Base-by-base conservation (phyloP, 805 yeast genomes). In the Candida orba region DNA sequence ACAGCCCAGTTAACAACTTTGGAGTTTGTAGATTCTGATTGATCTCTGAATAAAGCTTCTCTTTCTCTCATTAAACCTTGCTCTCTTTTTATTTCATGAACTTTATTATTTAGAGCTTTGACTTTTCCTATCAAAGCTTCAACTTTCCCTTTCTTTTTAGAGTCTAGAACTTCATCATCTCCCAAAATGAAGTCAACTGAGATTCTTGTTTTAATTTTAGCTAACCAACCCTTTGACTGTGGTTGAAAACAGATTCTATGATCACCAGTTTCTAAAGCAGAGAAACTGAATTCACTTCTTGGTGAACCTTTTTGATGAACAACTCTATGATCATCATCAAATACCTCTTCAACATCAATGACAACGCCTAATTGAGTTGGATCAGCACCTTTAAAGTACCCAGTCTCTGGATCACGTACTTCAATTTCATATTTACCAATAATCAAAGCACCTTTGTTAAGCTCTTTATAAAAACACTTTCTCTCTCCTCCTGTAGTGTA, bases 181-280 rank as follows among this genome's bases (percentile, higher is more conserved):
- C 86, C 88, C 35, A 78, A 68, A n/a, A 77, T 83, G 47, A 87
- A 69, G 59, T 86, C 95, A 43, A 89, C 70, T 59, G 78, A 78
- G 39, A 91, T 72, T 61, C 93, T 76, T 53, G 87, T 82, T 48
- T 65, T 67, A 49, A 68, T 57, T 18, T 68, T 62, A n/a, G 46
- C 46, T 25, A 43, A 36, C 41, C 68, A 66, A 36, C 65, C 66
- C 4, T 68, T 57, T 46, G 67, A 72, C 39, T 59, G 57, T 35
- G 79, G 79, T 36, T 78, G 79, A 62, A 89, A 67, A 66, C 97
- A 89, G 53, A 90, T 73, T 54, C 74, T 73, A 70, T 89, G 96
- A 60, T 85, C 95, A 34, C 96, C 96, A n/a, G 82, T 69, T 43
- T 84, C 95, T 38, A 79, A 66, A 1, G 96, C 84, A 12, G 90